phyloP scores from a whole-genome alignment of 148 eudicot genomes.

The Dianthus caryophyllus region DNA sequence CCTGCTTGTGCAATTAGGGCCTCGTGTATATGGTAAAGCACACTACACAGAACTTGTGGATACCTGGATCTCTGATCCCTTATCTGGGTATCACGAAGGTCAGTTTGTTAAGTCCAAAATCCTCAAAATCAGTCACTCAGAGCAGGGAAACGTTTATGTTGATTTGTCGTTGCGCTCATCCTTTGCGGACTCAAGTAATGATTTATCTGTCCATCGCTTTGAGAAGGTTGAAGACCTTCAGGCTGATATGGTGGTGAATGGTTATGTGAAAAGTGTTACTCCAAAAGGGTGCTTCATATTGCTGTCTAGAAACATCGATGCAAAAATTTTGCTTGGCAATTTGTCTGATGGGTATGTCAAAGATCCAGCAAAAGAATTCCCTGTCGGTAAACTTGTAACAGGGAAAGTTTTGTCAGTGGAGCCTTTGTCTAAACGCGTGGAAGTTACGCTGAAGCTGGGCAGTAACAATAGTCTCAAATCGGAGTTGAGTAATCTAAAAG shows the following conservation, averaged over 20 bases:
- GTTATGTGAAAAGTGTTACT: slow-evolving; percentile 79
- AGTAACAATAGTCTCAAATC: slow-evolving; percentile 33
- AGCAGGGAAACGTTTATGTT: slow-evolving; percentile 55
- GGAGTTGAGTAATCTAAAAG: slow-evolving; percentile 35
- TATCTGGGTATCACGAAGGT: slow-evolving; percentile 67
- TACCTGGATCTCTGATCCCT: slow-evolving; percentile 56
- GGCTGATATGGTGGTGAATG: slow-evolving; percentile 68
- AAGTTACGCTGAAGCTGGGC: slow-evolving; percentile 69
- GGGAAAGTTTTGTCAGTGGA: slow-evolving; percentile 89
- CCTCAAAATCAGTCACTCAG: slow-evolving; percentile 53
- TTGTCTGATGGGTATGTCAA: slow-evolving; percentile 72
- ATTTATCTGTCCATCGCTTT: slow-evolving; percentile 27
- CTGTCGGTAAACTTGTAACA: slow-evolving; percentile 69
- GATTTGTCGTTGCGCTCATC: slow-evolving; percentile 72
- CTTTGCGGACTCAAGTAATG: slow-evolving; percentile 27
- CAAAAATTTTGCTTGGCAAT: slow-evolving; percentile 64
- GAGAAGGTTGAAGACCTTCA: slow-evolving; percentile 70
- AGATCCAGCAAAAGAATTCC: slow-evolving; percentile 73
- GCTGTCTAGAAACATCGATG: slow-evolving; percentile 80
- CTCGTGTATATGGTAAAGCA: slow-evolving; percentile 78
- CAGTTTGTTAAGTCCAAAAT: slow-evolving; percentile 86
- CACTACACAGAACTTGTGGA: slow-evolving; percentile 77
- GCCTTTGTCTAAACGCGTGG: slow-evolving; percentile 80
- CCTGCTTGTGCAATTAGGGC: slow-evolving; percentile 79
- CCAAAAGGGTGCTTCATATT: slow-evolving; percentile 80